Percentiles rank a stretch among this genome's conserved stretches.
These are phyloP conservation scores for Microdochium trichocladiopsis DNA, from an alignment of 2,329 filamentous ascomycete genomes.

Conservation along the genomic window DNA sequence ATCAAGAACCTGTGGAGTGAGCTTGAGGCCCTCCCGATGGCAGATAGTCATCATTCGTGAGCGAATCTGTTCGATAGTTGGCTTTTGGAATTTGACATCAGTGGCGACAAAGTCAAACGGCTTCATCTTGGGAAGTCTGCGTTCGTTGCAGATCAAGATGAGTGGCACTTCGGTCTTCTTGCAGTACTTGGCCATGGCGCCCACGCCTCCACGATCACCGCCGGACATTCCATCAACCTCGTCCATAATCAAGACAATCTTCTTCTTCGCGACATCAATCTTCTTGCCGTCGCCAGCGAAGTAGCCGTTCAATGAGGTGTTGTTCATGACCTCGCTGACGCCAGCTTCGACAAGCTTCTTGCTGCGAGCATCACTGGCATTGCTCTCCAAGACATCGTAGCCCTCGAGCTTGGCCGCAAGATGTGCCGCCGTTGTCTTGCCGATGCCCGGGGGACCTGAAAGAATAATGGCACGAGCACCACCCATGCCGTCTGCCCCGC, in stretches of 20 bases:
- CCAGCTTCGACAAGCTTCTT: constrained; percentile 91
- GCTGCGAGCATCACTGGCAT: constrained; percentile 91
- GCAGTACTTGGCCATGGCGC: constrained; percentile 87
- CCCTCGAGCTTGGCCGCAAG: constrained; percentile 88
- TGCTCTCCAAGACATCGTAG: constrained; percentile 89
- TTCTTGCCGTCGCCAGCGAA: constrained; percentile 80
- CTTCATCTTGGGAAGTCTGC: constrained; percentile 92
- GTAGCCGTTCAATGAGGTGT: constrained; percentile 85
- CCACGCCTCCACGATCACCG: constrained; percentile 91
- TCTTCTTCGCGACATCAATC: constrained; percentile 77
- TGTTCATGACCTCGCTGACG: constrained; percentile 85
- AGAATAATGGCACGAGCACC: constrained; percentile 86
- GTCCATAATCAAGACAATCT: constrained; percentile 95
- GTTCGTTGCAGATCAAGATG: constrained; percentile 97
- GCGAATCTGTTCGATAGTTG: constrained; percentile 84
- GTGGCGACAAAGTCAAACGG: constrained; percentile 84
- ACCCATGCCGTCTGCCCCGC: constrained; percentile 79
- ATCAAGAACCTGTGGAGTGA: constrained; percentile 78
- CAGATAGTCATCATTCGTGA: constrained; percentile 93
- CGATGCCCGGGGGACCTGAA: constrained; percentile 90
- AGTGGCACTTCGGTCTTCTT: constrained; percentile 92
- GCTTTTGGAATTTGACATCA: constrained; percentile 81
- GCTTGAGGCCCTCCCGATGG: constrained; percentile 81
- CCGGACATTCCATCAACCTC: constrained; percentile 99
- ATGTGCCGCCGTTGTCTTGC: constrained; percentile 95